Evolutionary conservation across 225 moss, liverwort and hornwort species (phyloP), one percentile per base, ranked within the genome.

Genomic region (Ulota crispa): DNA sequence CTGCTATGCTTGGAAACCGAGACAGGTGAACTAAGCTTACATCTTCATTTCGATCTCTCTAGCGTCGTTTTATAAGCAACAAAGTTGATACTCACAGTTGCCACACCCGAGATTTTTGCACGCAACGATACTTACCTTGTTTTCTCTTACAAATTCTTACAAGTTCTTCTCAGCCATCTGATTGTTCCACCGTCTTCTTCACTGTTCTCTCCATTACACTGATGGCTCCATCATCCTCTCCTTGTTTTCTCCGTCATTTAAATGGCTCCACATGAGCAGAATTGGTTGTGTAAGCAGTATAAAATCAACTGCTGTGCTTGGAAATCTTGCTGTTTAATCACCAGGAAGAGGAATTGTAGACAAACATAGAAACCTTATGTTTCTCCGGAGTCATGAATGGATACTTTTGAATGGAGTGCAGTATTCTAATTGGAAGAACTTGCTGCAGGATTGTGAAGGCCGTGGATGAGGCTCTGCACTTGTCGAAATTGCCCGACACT

Each of bases 401-500:
- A 24, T 9, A 32, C 61, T 31, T 45, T 19, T 10, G 61, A 68
- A 66, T 37, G 53, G 24, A 36, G 36, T 65, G 9, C 4, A 37
- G 6, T 14, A 55, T 39, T 27, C 23, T 68, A 15, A 79, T 32
- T 52, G 31, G 47, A 70, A 27, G 78, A 43, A 68, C 23, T 72
- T 65, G 81, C 63, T 87, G 70, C 90, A 97, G 97, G 85, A 70
- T 92, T 84, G 90, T 94, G 82, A 95, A 92, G 88, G 90, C 83
- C 70, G 91, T 95, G 42, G 94, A 97, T 73, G 94, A 95, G 53
- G 92, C 92, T 24, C 84, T 97, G 42, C 93, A 97, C 56, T 89
- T 97, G 50, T 95, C 97, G 57, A 92, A 93, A 71, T 78, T 86
- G 78, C 81, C 86, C 10, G 97, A 94, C 41, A 45, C 89, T 53